Evolutionary conservation across 805 yeast species (phyloP).

Genomic region (Metschnikowia kunwiensis): DNA sequence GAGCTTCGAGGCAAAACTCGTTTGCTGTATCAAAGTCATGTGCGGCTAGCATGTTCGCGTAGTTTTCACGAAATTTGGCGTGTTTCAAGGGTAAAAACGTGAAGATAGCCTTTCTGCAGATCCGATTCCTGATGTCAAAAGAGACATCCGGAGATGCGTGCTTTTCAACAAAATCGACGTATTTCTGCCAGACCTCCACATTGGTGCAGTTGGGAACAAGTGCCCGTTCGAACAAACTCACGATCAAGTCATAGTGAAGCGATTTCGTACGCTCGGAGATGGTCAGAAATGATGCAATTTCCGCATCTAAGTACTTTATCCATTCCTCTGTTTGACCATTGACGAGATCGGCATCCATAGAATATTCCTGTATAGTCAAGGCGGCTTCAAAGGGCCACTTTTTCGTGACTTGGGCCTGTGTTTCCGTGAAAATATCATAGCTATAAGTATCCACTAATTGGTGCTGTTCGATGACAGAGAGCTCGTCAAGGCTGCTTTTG

Average conservation of each 20-base stretch:
- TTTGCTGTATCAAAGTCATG: conserved; percentile 21
- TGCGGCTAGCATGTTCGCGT: conserved; percentile 23
- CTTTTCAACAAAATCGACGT: conserved; percentile 47
- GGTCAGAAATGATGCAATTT: conserved; percentile 25
- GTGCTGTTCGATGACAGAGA: conserved; percentile 38
- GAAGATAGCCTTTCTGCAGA: conserved; percentile 53
- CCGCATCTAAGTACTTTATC: conserved; percentile 59
- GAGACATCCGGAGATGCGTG: conserved; percentile 24
- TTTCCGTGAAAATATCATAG: conserved; percentile 39
- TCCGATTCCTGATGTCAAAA: conserved; percentile 32
- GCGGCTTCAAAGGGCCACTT: conserved; percentile 74
- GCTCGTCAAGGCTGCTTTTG: conserved; percentile 21
- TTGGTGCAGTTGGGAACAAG: conserved; percentile 63
- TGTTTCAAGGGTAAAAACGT: conserved; percentile 34
- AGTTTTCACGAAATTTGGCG: conserved; percentile 24
- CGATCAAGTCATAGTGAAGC: conserved; percentile 28
- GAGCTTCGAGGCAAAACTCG: conserved; percentile 27
- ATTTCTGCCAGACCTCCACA: conserved; percentile 67
- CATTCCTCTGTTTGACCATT: conserved; percentile 50
- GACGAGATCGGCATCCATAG: conserved; percentile 34
- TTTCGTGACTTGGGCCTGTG: conserved; percentile 51
- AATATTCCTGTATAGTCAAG: conserved; percentile 55
- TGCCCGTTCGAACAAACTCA: conserved; percentile 65
- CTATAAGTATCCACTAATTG: conserved; percentile 44
- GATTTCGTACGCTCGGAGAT: neutral